Base-by-base conservation (phyloP, 192 early-diverging fungal species). In the Coemansia sp. region DNA sequence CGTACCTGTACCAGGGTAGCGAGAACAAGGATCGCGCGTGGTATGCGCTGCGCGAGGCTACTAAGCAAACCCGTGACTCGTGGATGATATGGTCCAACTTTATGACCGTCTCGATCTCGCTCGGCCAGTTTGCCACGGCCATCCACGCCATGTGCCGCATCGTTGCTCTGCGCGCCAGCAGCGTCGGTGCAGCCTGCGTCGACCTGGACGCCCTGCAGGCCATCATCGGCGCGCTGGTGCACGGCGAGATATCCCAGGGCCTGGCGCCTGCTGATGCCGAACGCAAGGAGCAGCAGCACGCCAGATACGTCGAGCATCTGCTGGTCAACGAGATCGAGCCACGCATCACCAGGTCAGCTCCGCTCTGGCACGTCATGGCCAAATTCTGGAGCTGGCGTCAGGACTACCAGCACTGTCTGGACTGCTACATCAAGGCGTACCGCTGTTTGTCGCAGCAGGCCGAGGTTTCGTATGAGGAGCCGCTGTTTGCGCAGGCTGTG, bases 41-140 rank as follows among this genome's bases (percentile, higher is more conserved):
- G 65, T 76, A 85, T 24, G 85, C 89, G 1, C 76, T 97, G 15
- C 79, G 85, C 38, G 88, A 95, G 69, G 92, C 93, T 1, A 47
- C 88, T 15, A 87, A 87, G 55, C 68, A 78, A 45, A 86, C 88
- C 47, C 83, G 75, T 55, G 91, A 95, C 20, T 87, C 80, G 50
- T 89, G 87, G 82, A 87, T 87, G 58, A 90, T 99, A 50, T 97
- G 94, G 95, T 81, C 89, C 32, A 99, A 99, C 70, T 88, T 89
- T 43, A 60, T 97, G 81, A 87, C 82, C 49, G 78, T 82, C 6
- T 80, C 87, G 14, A 43, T 90, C 36, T 88, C 91, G 55, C 46
- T 96, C 20, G 85, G 84, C 17, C 81, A 92, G 56, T 85, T 93
- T 50, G 55, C 81, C 30, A 85, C 91, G 63, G 86, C 92, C 7